Conservation (phyloP, 257 asterid genomes). For the Solanum bulbocastanum region DNA sequence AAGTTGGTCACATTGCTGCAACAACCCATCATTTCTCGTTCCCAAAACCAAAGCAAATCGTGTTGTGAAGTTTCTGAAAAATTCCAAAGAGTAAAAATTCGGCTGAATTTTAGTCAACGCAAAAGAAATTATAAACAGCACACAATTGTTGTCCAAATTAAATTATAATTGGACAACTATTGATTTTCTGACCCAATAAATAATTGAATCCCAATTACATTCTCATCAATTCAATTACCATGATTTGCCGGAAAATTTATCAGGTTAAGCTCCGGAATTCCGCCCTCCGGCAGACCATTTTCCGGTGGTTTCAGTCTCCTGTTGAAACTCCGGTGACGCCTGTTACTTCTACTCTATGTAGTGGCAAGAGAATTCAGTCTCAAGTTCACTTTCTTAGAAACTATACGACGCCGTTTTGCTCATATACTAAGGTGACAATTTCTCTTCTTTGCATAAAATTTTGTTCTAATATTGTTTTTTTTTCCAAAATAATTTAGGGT, state of each 20-base stretch:
- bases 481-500: background rate
- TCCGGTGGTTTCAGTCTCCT: constrained; percentile 28
- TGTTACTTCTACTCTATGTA: background rate
- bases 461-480: background rate
- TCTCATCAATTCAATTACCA: background rate
- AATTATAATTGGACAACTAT: background rate
- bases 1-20: background rate
- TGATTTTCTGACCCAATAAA: background rate
- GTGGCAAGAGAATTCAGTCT: background rate
- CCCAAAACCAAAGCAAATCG: background rate
- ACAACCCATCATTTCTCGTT: too few relatives aligned
- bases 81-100: background rate
- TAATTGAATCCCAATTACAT: background rate
- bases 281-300: constrained; percentile 25
- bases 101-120: background rate
- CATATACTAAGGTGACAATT: background rate
- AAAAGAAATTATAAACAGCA: background rate
- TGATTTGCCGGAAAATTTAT: constrained; percentile 47
- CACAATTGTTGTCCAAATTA: background rate
- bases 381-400: constrained; percentile 12
- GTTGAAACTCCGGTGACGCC: constrained; percentile 18
- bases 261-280: constrained; percentile 24
- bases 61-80: background rate
- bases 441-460: background rate
- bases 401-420: constrained; percentile 18